A percentile compares a stretch with the other conserved stretches of the same genome.
Evolutionary conservation across 2,329 filamentous ascomycete species (phyloP).

Genomic region (Amauroascus verrucosus): DNA sequence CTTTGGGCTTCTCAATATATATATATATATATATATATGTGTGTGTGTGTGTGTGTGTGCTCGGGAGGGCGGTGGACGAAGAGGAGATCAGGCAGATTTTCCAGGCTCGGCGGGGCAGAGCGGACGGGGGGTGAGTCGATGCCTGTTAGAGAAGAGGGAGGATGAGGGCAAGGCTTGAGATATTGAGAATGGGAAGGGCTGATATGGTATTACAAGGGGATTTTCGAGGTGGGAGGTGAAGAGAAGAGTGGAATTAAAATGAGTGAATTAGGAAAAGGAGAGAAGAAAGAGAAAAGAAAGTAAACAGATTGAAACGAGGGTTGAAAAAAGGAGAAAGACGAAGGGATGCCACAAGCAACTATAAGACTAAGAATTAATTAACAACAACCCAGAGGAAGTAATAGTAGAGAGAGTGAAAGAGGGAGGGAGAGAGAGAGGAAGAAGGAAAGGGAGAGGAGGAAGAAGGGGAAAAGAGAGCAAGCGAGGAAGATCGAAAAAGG

Average conservation of each 20-base stretch:
- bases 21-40: not conserved
- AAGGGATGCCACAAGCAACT: constrained; percentile 10
- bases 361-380: constrained; percentile 8
- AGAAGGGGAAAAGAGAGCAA: constrained; percentile 13
- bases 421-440: constrained; percentile 8
- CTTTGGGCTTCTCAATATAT: too few relatives aligned
- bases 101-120: not conserved
- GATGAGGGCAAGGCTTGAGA: not conserved
- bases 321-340: constrained; percentile 8
- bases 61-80: not conserved
- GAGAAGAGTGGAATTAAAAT: constrained; percentile 10
- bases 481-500: constrained; percentile 8
- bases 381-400: constrained; percentile 16
- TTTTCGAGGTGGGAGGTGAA: not conserved
- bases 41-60: too few relatives aligned
- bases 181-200: not conserved
- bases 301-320: constrained; percentile 10
- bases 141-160: not conserved
- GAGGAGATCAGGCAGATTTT: too few relatives aligned
- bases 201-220: not conserved
- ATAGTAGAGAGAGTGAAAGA: constrained; percentile 11
- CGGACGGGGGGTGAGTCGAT: not conserved
- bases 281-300: not conserved
- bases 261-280: constrained; percentile 5
- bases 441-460: constrained; percentile 8